Base-by-base conservation (phyloP, 768 basidiomycete genomes). In the Phlebiopsis flavidoalba region DNA sequence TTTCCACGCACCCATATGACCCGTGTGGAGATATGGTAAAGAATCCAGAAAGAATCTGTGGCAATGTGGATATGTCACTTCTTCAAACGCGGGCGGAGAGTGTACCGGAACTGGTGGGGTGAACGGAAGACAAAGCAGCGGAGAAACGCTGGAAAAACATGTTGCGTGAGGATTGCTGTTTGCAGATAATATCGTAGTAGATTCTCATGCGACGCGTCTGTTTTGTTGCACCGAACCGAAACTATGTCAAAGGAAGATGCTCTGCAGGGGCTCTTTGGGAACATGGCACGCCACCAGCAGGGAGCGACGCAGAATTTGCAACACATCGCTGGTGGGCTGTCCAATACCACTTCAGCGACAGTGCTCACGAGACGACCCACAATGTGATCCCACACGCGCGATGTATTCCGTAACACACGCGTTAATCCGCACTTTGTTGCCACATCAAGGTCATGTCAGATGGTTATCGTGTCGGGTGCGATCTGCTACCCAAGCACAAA, bases 21-120 rank as follows among this genome's bases (percentile, higher is more conserved):
- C 17, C 40, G 40, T 43, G 40, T 17, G 40, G 17, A 12, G 97
- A 74, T 81, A 80, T 43, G 40, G 11, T 8, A 43, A 43, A 10
- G 40, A 43, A 43, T 17, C 17, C 10, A 3, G 4, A 43, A 43
- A 10, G 40, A 43, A 43, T 17, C 17, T 43, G 40, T 17, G 8
- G 12, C 12, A 12, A 43, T 43, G 40, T 43, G 11, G 40, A 43
- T 12, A 43, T 43, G 40, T 43, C 17, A 17, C 40, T 43, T 12
- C 17, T 43, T 10, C 40, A 43, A n/a, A 17, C 11, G 40, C 40
- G 17, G 17, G 40, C 40, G 12, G 40, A 17, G 40, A 43, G 40
- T 17, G 40, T 43, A 43, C 40, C 40, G 40, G 17, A 43, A 43
- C 2, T 8, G 8, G 11, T 12, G 12, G 17, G 10, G 40, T 12